phyloP scores from a whole-genome alignment of 23 red algal genomes.

The Chondrus crispus region DNA sequence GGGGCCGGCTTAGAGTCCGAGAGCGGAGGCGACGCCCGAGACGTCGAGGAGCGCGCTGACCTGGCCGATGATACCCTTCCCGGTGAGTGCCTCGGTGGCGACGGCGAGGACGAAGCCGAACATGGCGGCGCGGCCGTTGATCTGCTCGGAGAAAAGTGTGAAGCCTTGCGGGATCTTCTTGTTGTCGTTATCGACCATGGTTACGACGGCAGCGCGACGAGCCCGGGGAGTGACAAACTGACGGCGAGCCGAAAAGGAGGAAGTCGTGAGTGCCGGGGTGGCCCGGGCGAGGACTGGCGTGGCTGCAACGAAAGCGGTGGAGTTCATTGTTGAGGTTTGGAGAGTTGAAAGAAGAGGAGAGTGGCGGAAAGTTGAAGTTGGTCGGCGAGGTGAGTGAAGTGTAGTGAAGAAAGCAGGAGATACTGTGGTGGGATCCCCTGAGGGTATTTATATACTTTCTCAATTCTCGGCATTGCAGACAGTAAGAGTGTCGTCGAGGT shows the following conservation, averaged over 20 bases:
- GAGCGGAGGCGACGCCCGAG: background rate
- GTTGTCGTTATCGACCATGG: conserved; percentile 19
- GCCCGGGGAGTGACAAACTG: background rate
- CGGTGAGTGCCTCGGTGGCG: conserved; percentile 39
- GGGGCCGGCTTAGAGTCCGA: background rate
- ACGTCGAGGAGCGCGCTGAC: conserved; percentile 26
- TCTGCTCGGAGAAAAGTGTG: conserved; percentile 44
- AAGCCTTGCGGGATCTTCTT: conserved; percentile 63
- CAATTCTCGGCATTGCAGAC: no score
- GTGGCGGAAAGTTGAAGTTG: no score
- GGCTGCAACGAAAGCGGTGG: conserved; percentile 43
- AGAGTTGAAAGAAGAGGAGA: no score
- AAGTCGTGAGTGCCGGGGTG: background rate
- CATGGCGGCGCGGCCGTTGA: conserved; percentile 77
- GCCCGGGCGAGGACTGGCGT: conserved; percentile 18
- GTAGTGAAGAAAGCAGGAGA: no score
- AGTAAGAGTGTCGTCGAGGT: no score
- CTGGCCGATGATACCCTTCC: conserved; percentile 48
- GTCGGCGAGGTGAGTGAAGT: no score
- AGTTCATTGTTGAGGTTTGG: no score
- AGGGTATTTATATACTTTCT: no score
- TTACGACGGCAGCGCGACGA: background rate
- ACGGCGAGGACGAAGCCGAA: conserved; percentile 50
- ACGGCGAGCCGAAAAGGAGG: conserved; percentile 20
- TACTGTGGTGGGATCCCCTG: no score